Evolutionary conservation across 306 rosid genomes (phyloP), one percentile per base, ranked within the genome.

Genomic region (Glycyrrhiza uralensis): DNA sequence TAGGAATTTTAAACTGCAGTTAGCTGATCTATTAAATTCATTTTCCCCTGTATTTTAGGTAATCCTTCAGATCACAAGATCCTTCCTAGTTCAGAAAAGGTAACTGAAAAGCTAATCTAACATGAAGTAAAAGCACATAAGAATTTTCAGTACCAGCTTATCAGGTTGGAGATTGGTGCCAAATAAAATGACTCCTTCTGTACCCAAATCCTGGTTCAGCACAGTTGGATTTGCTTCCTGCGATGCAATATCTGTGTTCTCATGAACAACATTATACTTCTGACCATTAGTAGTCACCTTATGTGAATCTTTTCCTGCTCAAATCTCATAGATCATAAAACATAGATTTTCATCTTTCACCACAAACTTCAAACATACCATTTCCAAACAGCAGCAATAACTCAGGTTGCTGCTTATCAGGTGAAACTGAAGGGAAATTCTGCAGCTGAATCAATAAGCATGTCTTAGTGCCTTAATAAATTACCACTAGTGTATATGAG

Each of bases 311-410:
- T 51, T 30, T 19, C 58, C 81, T 79, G 70, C 30, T 80, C 59
- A 71, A 79, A 39, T 68, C 11, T 39, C 19, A n/a, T n/a, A 73
- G 41, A 29, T 56, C 56, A 63, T 79, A 49, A 70, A 42, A 20
- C 36, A 39, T 28, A 38, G n/a, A n/a, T n/a, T n/a, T n/a, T n/a
- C n/a, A n/a, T n/a, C n/a, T n/a, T n/a, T n/a, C n/a, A n/a, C n/a
- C 28, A 29, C 30, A 47, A 71, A 28, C 72, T 55, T 66, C 76
- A 45, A 42, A 23, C 78, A 20, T 22, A 86, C 90, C 80, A 61
- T 81, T 76, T 70, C 15, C 73, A 38, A 33, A 59, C 56, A 51
- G 35, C 68, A 12, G 47, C n/a, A n/a, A n/a, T n/a, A n/a, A n/a
- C 7, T 75, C 39, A 36, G 44, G 23, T 39, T 58, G 44, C 28